Conservation (phyloP, 2,329 filamentous ascomycete genomes). For the Dactylellina sp. region DNA sequence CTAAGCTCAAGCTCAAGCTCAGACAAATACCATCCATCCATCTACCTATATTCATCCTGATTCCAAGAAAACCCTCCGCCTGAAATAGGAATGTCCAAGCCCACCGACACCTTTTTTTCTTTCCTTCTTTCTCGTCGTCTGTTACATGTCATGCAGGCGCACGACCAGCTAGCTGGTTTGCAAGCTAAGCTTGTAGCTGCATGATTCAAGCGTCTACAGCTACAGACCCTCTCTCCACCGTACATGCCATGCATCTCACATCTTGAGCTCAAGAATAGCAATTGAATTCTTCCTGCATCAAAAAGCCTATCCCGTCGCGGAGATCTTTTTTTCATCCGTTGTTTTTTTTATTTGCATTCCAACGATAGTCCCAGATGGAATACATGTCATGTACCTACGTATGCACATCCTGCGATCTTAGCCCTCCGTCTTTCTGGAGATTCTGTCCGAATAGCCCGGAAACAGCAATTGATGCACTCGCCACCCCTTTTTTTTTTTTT, state of each 20-base stretch:
- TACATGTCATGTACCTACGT: no score
- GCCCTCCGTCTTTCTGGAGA: background rate
- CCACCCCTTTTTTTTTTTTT: background rate
- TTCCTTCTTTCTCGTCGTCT: constrained; percentile 1
- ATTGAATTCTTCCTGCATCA: background rate
- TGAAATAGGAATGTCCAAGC: constrained; percentile 49
- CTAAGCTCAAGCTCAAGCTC: no score
- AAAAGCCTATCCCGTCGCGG: constrained; percentile 11
- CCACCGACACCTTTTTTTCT: background rate
- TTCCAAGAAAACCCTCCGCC: no score
- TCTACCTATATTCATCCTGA: no score
- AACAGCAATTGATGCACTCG: background rate
- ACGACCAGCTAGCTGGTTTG: constrained; percentile 48
- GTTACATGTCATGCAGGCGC: constrained; percentile 42
- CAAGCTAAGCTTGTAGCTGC: constrained; percentile 1
- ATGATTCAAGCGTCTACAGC: constrained; percentile 7
- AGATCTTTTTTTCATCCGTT: constrained; percentile 3
- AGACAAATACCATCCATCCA: no score
- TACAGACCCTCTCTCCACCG: no score
- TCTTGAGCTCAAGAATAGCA: background rate
- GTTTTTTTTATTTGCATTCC: no score
- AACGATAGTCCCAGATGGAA: no score
- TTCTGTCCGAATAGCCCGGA: constrained; percentile 5
- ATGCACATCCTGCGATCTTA: background rate
- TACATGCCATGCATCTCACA: background rate